A percentile compares a stretch with the other conserved stretches of the same genome.
Conservation (phyloP, 2,329 filamentous ascomycete genomes). For the Thielaviopsis cerberus region DNA sequence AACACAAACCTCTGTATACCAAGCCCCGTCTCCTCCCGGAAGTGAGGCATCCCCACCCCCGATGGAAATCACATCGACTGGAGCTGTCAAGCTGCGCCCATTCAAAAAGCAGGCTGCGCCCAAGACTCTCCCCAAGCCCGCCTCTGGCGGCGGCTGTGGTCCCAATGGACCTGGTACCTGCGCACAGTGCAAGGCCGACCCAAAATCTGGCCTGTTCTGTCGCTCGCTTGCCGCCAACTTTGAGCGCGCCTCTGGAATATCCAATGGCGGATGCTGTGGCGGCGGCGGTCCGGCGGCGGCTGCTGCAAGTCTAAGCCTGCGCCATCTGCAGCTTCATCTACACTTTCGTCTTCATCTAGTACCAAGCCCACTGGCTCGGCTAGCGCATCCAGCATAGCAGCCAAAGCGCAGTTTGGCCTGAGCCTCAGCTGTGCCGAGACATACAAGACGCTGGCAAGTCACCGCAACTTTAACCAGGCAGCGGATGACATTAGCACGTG, state of each 20-base stretch:
- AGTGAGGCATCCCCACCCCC: slow-evolving; percentile 35
- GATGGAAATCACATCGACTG: slow-evolving; percentile 40
- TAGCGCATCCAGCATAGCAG: slow-evolving; percentile 9
- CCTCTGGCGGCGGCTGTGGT: slow-evolving; percentile 28
- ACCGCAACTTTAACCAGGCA: slow-evolving; percentile 56
- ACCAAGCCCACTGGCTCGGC: neutral
- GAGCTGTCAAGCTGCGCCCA: slow-evolving; percentile 39
- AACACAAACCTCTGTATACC: slow-evolving; percentile 25
- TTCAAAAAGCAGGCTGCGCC: slow-evolving; percentile 7
- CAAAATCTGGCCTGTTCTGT: slow-evolving; percentile 67
- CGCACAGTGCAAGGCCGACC: slow-evolving; percentile 58
- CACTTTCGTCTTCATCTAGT: slow-evolving; percentile 19
- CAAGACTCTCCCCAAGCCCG: slow-evolving; percentile 15
- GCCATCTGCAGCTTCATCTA: slow-evolving; percentile 16
- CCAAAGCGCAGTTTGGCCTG: slow-evolving; percentile 24
- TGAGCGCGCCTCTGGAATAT: slow-evolving; percentile 23
- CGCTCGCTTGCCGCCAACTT: slow-evolving; percentile 56
- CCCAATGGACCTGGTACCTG: slow-evolving; percentile 60
- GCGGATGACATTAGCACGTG: slow-evolving; percentile 57
- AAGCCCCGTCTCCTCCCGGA: slow-evolving; percentile 41
- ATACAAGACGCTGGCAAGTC: slow-evolving; percentile 60
- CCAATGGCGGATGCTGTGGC: slow-evolving; percentile 42
- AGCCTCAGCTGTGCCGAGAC: slow-evolving; percentile 58
- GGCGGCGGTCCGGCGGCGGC: slow-evolving; percentile 39
- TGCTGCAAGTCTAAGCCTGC: slow-evolving; percentile 39